phyloP scores from a whole-genome alignment of 306 rosid genomes.

The Lathyrus tuberosus region DNA sequence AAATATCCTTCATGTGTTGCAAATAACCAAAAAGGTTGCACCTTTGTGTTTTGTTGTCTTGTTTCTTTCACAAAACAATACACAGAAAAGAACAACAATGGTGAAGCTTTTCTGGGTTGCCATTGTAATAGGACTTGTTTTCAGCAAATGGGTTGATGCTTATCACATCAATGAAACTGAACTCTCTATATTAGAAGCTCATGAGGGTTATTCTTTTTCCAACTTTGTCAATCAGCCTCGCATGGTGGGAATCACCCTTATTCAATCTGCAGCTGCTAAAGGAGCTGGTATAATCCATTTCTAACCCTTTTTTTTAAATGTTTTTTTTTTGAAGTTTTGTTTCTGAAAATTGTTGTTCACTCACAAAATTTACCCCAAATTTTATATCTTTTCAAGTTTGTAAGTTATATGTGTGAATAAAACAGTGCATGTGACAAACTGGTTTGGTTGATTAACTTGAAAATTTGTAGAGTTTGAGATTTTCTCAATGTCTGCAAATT shows the following conservation, averaged over 20 bases:
- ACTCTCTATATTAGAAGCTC: slow-evolving; percentile 53
- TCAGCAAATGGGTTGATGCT: slow-evolving; percentile 55
- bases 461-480: background rate
- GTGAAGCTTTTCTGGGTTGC: slow-evolving; percentile 47
- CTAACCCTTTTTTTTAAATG: background rate
- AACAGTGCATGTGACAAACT: background rate
- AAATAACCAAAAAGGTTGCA: background rate
- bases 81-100: slow-evolving; percentile 39
- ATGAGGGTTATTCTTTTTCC: slow-evolving; percentile 40
- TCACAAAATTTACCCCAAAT: background rate
- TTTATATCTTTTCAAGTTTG: background rate
- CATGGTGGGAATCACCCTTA: slow-evolving; percentile 72
- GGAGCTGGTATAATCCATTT: slow-evolving; percentile 66
- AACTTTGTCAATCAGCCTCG: slow-evolving; percentile 36
- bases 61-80: slow-evolving; percentile 14
- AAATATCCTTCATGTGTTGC: slow-evolving; percentile 1
- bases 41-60: slow-evolving; percentile 8
- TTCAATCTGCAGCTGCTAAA: slow-evolving; percentile 71
- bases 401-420: background rate
- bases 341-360: background rate
- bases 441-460: slow-evolving; percentile 7
- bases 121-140: slow-evolving; percentile 46
- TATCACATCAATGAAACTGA: slow-evolving; percentile 61
- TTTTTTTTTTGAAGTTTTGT: background rate
- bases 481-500: background rate